phyloP scores from a whole-genome alignment of 148 eudicot species.

The Chenopodium suecicum region DNA sequence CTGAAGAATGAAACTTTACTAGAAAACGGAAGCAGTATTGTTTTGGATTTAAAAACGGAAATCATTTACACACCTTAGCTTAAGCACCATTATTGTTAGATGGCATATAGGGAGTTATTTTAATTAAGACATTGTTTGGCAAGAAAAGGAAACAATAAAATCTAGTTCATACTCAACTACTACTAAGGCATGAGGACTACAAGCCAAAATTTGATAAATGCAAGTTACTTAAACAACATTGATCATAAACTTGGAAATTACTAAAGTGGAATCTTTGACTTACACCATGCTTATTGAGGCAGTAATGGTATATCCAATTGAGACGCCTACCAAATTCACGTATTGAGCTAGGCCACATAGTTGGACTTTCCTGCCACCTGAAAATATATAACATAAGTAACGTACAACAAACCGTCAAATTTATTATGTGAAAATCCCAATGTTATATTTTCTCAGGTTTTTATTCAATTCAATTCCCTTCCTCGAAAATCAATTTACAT shows the following conservation, averaged over 20 bases:
- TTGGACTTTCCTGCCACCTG: slow-evolving; percentile 88
- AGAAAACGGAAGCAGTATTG: too few species aligned
- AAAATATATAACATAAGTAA: slow-evolving; percentile 7
- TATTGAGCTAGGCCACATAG: slow-evolving; percentile 92
- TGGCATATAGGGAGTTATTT: too few species aligned
- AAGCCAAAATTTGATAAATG: neutral
- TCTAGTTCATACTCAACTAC: neutral
- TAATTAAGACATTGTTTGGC: neutral
- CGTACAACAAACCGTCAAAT: neutral
- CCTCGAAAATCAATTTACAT: neutral
- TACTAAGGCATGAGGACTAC: neutral
- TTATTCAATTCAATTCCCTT: neutral
- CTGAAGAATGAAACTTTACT: too few species aligned
- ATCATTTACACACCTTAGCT: too few species aligned
- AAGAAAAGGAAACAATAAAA: neutral
- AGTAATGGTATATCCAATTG: slow-evolving; percentile 94
- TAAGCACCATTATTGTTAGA: too few species aligned
- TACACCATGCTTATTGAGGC: slow-evolving; percentile 95
- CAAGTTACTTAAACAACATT: neutral
- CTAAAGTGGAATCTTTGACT: slow-evolving; percentile 29
- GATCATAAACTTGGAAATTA: neutral
- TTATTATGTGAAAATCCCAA: slow-evolving; percentile 5
- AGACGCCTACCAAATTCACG: slow-evolving; percentile 69
- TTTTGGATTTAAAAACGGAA: too few species aligned
- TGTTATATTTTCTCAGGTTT: neutral